Percentiles rank a stretch among this genome's conserved stretches.
phyloP scores from a whole-genome alignment of 805 yeast species.

The Lipomyces lipofer region DNA sequence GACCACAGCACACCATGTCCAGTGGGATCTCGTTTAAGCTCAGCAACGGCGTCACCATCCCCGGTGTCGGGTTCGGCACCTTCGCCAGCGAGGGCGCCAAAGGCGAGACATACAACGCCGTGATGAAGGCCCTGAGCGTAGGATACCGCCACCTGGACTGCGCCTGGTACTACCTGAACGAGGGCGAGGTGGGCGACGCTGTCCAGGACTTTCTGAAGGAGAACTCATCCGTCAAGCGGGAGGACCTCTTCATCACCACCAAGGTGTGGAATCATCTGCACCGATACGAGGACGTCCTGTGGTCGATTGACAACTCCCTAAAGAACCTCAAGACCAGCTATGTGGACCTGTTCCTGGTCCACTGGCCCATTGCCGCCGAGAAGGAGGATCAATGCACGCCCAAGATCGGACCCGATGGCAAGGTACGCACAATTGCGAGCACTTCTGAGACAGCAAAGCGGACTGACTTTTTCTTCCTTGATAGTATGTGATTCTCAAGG shows the following conservation, averaged over 20 bases:
- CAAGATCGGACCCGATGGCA: constrained; percentile 41
- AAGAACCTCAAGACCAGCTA: constrained; percentile 66
- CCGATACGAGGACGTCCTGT: constrained; percentile 37
- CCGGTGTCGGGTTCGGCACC: constrained; percentile 71
- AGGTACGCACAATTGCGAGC: constrained; percentile 38
- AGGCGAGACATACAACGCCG: constrained; percentile 49
- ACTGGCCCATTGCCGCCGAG: constrained; percentile 80
- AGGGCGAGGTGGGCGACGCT: constrained; percentile 55
- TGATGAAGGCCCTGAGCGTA: constrained; percentile 46
- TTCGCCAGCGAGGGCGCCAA: constrained; percentile 39
- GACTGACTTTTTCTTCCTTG: constrained; percentile 4
- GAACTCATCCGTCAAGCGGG: constrained; percentile 52
- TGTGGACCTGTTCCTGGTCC: constrained; percentile 73
- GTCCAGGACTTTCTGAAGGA: constrained; percentile 34
- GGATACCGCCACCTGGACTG: constrained; percentile 67
- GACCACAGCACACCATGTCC: constrained; percentile 4
- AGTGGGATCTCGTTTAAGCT: not conserved
- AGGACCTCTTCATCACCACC: constrained; percentile 46
- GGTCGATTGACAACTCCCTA: constrained; percentile 55
- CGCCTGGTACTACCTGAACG: constrained; percentile 57
- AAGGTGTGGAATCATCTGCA: constrained; percentile 43
- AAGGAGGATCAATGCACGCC: constrained; percentile 61
- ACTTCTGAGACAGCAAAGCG: not conserved
- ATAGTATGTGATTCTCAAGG: constrained; percentile 2
- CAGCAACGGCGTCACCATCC: constrained; percentile 64